These are phyloP conservation scores for Colletotrichum spinosum DNA, from an alignment of 2,329 filamentous ascomycete genomes.

Conservation along the genomic window DNA sequence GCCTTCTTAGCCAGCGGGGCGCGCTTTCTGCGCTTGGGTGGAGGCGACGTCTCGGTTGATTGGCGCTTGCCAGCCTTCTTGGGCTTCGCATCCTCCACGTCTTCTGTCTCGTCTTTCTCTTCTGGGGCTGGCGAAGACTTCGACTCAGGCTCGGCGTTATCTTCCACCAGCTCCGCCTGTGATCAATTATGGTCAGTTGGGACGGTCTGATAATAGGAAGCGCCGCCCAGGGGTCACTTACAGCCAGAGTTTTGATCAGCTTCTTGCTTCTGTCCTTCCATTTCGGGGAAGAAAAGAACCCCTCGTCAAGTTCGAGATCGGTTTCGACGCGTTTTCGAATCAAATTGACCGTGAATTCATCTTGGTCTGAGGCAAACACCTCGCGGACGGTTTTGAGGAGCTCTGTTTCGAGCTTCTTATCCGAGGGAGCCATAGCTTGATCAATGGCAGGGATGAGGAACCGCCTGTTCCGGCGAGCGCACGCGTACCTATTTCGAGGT, in stretches of 20 bases:
- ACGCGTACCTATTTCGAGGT: no score
- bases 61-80: constrained; percentile 49
- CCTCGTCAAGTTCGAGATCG: constrained; percentile 59
- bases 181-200: not conserved
- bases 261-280: constrained; percentile 72
- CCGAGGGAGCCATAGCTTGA: constrained; percentile 53
- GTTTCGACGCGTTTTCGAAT: constrained; percentile 66
- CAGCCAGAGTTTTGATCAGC: constrained; percentile 66
- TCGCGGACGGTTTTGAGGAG: constrained; percentile 60
- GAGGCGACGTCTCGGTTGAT: constrained; percentile 49
- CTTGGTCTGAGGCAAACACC: constrained; percentile 57
- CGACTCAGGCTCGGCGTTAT: not conserved
- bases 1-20: constrained; percentile 46
- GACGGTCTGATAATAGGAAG: not conserved
- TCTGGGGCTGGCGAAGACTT: constrained; percentile 5
- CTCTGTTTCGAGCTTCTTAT: constrained; percentile 56
- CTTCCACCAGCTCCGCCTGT: constrained; percentile 23
- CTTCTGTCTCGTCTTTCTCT: constrained; percentile 6
- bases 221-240: constrained; percentile 49
- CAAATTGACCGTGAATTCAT: constrained; percentile 66
- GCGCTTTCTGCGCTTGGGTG: constrained; percentile 54
- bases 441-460: not conserved
- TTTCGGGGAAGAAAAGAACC: constrained; percentile 59
- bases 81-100: constrained; percentile 39
- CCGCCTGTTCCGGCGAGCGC: no score